A percentile compares a stretch with the other conserved stretches of the same genome.
These are phyloP conservation scores for Lithospermum erythrorhizon DNA, from an alignment of 257 asterid species.

Conservation along the genomic window DNA sequence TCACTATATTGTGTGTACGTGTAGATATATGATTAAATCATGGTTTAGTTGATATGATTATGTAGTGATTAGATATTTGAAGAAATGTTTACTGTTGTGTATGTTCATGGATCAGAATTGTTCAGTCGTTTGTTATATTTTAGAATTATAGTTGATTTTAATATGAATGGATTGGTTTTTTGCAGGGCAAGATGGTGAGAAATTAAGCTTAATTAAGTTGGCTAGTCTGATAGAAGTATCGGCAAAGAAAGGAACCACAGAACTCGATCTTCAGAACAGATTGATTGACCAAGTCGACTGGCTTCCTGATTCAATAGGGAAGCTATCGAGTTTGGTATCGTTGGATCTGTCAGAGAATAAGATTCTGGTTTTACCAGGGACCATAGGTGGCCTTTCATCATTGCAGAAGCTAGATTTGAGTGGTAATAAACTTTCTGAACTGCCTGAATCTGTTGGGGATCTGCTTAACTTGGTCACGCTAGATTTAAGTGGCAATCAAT, in stretches of 20 bases:
- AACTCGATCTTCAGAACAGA: constrained; percentile 43
- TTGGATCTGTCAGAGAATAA: too few species aligned
- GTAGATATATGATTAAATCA: not conserved
- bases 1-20: too few species aligned
- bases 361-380: constrained; percentile 40
- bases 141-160: not conserved
- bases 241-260: constrained; percentile 60
- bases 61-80: not conserved
- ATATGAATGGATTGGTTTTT: constrained; percentile 13
- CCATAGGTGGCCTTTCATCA: constrained; percentile 58
- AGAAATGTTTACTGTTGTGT: too few species aligned
- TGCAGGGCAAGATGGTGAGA: constrained; percentile 74
- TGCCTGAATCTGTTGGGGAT: constrained; percentile 68
- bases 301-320: constrained; percentile 99
- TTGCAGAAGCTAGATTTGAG: constrained; percentile 54
- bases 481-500: constrained; percentile 59
- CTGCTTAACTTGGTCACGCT: constrained; percentile 53
- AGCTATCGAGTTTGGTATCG: too few species aligned
- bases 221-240: constrained; percentile 76
- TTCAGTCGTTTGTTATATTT: not conserved
- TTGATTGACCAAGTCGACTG: constrained; percentile 75
- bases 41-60: not conserved
- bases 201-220: constrained; percentile 61
- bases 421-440: constrained; percentile 36
- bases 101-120: too few species aligned